Evolutionary conservation across 495 filamentous ascomycete species (phyloP), one percentile per base, ranked within the genome.

Genomic region (Articulospora tetracladia): DNA sequence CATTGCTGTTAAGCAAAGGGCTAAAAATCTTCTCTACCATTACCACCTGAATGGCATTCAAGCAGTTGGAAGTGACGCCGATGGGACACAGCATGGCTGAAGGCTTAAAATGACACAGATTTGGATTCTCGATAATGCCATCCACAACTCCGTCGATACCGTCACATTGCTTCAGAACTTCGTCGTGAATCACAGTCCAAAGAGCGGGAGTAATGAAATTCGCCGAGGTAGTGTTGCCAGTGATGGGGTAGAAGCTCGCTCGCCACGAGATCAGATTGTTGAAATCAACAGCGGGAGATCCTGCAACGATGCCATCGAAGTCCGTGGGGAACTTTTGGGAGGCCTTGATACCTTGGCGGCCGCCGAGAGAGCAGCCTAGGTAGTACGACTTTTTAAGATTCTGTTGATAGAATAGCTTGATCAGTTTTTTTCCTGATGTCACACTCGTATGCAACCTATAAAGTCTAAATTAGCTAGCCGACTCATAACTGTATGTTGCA

Each of bases 281-380:
- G 8, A 76, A 76, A 58, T 83, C 79, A 1, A 80, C 64, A 12
- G 74, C 78, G 39, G 78, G 81, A 10, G 83, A 77, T 3, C 85
- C 86, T 20, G 82, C 79, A 7, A 91, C 72, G 2, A 87, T 82
- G 25, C 89, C 89, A 68, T 92, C 87, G 59, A 89, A 85, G 61
- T 78, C 79, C 4, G 76, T 73, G 1, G 83, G 81, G 30, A 74
- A 83, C 55, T 72, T 69, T 61, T 86, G 74, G 1, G 80, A 73
- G 4, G 78, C 74, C 47, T 79, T 79, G 1, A 85, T 59, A 2
- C 83, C 83, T 61, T 85, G 81, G 0, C 81, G 72, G 2, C 85
- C 85, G 32, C 84, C 84, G 0, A 79, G 83, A 0, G 82, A 85
- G 69, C 83, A 88, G 19, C 80, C 80, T 13, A 69, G 67, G 64